Evolutionary conservation across 2,329 filamentous ascomycete species (phyloP).

Genomic region (Fusarium lyarnte): DNA sequence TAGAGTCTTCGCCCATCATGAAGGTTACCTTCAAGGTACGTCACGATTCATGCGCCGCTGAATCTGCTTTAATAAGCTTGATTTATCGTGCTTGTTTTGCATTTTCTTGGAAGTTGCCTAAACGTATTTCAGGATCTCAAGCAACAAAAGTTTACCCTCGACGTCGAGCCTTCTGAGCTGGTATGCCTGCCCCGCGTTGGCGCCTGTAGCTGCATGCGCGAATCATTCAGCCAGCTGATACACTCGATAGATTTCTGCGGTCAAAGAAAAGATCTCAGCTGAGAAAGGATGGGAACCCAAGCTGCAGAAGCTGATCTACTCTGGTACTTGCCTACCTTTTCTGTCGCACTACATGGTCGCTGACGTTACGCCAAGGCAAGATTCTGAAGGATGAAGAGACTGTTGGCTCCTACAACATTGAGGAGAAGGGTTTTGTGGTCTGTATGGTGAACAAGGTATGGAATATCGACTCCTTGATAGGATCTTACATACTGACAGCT

Average conservation of each 20-base stretch:
- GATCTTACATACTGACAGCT: conserved; percentile 20
- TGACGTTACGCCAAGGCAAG: conserved; percentile 73
- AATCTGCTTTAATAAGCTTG: background rate
- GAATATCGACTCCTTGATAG: background rate
- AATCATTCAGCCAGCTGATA: conserved; percentile 20
- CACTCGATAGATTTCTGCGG: conserved; percentile 74
- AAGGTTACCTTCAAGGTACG: conserved; percentile 75
- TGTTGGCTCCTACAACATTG: conserved; percentile 95
- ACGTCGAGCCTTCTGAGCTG: conserved; percentile 90
- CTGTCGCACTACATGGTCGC: conserved; percentile 20
- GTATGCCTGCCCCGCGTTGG: conserved; percentile 65
- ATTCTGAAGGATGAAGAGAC: conserved; percentile 98
- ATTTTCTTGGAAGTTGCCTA: conserved; percentile 12
- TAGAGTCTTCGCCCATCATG: conserved; percentile 62
- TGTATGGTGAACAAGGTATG: conserved; percentile 97
- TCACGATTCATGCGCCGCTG: conserved; percentile 22
- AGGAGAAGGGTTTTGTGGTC: conserved; percentile 99
- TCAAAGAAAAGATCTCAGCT: conserved; percentile 91
- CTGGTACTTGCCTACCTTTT: conserved; percentile 66
- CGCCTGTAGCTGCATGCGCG: conserved; percentile 29
- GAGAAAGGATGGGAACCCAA: conserved; percentile 96
- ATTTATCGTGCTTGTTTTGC: background rate
- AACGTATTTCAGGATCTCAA: conserved; percentile 81
- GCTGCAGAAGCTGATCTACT: conserved; percentile 96
- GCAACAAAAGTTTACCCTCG: conserved; percentile 97